A percentile compares a stretch with the other conserved stretches of the same genome.
phyloP scores from a whole-genome alignment of 2,329 filamentous ascomycete genomes.

The Botrytis porri region DNA sequence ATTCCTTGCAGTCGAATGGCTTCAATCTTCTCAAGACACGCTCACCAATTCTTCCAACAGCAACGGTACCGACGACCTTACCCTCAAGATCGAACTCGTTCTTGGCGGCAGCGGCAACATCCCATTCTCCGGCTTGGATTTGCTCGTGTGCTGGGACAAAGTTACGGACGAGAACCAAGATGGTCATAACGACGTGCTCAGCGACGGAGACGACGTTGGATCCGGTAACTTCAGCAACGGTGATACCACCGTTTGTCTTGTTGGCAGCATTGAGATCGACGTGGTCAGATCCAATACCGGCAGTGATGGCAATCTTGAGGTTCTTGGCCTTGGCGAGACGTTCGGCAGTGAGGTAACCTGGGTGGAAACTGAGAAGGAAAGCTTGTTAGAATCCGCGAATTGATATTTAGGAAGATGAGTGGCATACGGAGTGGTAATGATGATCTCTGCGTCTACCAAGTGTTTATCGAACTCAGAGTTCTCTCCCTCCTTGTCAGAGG shows the following conservation, averaged over 20 bases:
- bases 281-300: constrained; percentile 97
- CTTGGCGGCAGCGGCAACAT: constrained; percentile 94
- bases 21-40: constrained; percentile 94
- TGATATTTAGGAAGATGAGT: constrained; percentile 15
- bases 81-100: constrained; percentile 96
- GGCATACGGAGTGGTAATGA: constrained; percentile 92
- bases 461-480: constrained; percentile 93
- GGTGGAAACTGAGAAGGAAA: constrained; percentile 72
- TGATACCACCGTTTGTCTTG: constrained; percentile 96
- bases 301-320: constrained; percentile 93
- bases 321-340: constrained; percentile 98
- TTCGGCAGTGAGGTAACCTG: constrained; percentile 94
- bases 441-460: constrained; percentile 93
- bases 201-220: constrained; percentile 98
- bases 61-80: constrained; percentile 97
- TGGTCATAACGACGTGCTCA: constrained; percentile 99
- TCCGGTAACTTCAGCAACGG: constrained; percentile 95
- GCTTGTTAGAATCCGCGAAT: not conserved
- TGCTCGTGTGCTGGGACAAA: constrained; percentile 97
- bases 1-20: constrained; percentile 98
- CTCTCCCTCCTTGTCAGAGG: constrained; percentile 94
- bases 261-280: constrained; percentile 90
- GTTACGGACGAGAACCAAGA: constrained; percentile 93
- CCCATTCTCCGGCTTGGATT: constrained; percentile 85
- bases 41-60: constrained; percentile 96